Evolutionary conservation across 192 early-diverging fungal genomes (phyloP), one percentile per base, ranked within the genome.

Genomic region (Thamnidium elegans): DNA sequence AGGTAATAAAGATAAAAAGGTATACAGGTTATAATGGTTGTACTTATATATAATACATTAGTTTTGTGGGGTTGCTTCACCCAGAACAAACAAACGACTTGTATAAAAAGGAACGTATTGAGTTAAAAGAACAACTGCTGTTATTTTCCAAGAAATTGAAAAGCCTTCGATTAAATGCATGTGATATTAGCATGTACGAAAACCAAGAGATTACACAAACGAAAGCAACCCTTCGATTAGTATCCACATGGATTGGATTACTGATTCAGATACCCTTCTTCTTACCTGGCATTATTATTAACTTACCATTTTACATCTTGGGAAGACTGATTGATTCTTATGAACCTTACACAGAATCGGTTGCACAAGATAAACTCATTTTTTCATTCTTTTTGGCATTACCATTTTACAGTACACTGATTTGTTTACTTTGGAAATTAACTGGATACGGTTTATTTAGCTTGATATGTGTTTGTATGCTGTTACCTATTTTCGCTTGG

Each of bases 401-500:
- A 10, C 55, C 70, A 1, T 15, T 77, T 4, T 80, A 80, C 43
- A 52, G 65, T 9, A 50, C 20, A 1, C 56, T 77, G 1, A 74
- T 76, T 31, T 69, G 66, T 36, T 30, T 45, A 19, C 36, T 71
- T 15, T 80, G 78, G 78, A 62, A 55, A 11, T 11, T 50, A 7
- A 52, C 50, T 0, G 59, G 32, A 8, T 80, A 63, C 39, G 68
- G 68, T 7, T 31, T 75, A 14, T 39, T 70, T 50, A 72, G 75
- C 17, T 61, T 68, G 8, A 7, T 71, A 4, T 31, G 69, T 6
- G 63, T 63, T 17, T 31, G 50, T 5, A 36, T 65, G 36, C 26
- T 74, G 21, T 54, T 80, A 17, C 70, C 73, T n/a, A 62, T 71
- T n/a, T 80, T 80, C 58, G 75, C 67, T 13, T 71, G 75, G 64